A percentile compares a stretch with the other conserved stretches of the same genome.
Evolutionary conservation across 1,284 basidiomycete species (phyloP).

Genomic region (Porogramme epimiltina): DNA sequence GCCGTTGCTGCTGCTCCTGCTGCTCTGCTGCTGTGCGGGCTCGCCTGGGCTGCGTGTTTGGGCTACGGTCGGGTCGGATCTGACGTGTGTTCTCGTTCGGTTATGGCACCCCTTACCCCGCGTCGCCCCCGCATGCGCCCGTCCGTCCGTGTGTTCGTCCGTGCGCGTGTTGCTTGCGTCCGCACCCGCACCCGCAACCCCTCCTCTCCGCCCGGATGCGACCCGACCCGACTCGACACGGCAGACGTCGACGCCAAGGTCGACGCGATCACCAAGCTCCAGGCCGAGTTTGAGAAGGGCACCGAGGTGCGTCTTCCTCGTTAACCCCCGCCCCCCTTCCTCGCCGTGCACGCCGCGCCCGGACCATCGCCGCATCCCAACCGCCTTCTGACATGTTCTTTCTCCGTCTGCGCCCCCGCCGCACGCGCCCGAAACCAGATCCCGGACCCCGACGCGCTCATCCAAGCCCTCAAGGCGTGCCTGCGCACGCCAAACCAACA

Average conservation of each 20-base stretch:
- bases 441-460: slow-evolving; percentile 66
- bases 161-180: too few relatives aligned
- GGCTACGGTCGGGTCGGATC: too few relatives aligned
- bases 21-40: too few relatives aligned
- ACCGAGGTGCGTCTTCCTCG: slow-evolving; percentile 53
- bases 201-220: too few relatives aligned
- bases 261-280: slow-evolving; percentile 76
- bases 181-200: background rate
- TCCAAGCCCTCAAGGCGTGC: slow-evolving; percentile 70
- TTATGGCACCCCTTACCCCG: too few relatives aligned
- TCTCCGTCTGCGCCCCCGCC: too few relatives aligned
- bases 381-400: background rate
- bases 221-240: background rate
- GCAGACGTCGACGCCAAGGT: slow-evolving; percentile 78
- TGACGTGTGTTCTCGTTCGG: too few relatives aligned
- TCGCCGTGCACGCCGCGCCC: background rate
- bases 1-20: too few relatives aligned
- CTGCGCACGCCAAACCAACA: slow-evolving; percentile 83
- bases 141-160: too few relatives aligned
- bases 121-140: too few relatives aligned
- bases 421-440: slow-evolving; percentile 47
- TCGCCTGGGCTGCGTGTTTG: too few relatives aligned
- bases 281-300: slow-evolving; percentile 69
- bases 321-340: too few relatives aligned
- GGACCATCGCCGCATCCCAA: background rate